These are phyloP conservation scores for Hemerocallis citrina DNA, from an alignment of 106 monocot species.

Conservation along the genomic window DNA sequence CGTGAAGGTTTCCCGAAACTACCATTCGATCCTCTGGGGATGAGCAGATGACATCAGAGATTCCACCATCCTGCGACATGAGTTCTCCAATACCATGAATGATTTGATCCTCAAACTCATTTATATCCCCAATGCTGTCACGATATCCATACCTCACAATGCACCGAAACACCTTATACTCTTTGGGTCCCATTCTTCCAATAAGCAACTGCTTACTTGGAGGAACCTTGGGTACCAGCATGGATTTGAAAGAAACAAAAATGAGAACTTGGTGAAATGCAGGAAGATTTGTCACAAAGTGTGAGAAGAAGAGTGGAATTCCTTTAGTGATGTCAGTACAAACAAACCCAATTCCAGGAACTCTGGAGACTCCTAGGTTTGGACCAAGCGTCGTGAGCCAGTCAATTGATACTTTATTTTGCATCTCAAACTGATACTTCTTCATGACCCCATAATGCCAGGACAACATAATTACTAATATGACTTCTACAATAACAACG, in stretches of 20 bases:
- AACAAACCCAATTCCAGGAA: constrained; percentile 16
- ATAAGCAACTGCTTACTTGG: constrained; percentile 9
- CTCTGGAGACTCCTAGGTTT: constrained; percentile 7
- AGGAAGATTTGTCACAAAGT: constrained; percentile 15
- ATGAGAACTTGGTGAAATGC: constrained; percentile 11
- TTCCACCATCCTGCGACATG: constrained; percentile 6
- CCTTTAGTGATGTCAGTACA: constrained; percentile 9
- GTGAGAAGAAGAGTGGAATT: constrained; percentile 16
- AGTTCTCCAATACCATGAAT: constrained; percentile 11
- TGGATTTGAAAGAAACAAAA: constrained; percentile 14
- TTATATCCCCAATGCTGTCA: constrained; percentile 9
- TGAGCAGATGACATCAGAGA: not conserved
- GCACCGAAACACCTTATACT: constrained; percentile 14
- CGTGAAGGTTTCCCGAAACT: constrained; percentile 1
- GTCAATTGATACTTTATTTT: constrained; percentile 15
- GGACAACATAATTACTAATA: constrained; percentile 1
- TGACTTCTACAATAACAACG: not conserved
- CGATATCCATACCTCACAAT: constrained; percentile 17
- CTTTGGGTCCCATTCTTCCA: constrained; percentile 7
- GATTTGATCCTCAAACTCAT: constrained; percentile 16
- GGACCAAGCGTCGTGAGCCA: constrained; percentile 2
- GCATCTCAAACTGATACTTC: constrained; percentile 7
- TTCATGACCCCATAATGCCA: constrained; percentile 13
- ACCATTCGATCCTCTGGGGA: constrained; percentile 3
- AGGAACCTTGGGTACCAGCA: constrained; percentile 8